A percentile compares a stretch with the other conserved stretches of the same genome.
phyloP scores from a whole-genome alignment of 2,329 filamentous ascomycete species.

The Chrysosporium queenslandicum region DNA sequence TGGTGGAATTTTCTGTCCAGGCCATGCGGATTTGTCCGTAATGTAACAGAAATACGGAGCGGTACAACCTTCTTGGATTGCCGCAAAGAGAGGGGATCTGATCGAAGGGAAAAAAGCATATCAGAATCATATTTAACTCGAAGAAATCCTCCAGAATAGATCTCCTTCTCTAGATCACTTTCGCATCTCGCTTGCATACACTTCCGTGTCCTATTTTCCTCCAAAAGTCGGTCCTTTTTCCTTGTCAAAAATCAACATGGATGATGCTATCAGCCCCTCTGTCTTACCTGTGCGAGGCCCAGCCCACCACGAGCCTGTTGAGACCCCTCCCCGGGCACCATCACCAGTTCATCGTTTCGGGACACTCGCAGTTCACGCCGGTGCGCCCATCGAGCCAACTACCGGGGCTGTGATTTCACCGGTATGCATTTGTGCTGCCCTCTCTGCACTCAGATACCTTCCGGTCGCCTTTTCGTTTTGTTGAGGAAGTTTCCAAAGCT shows the following conservation, averaged over 20 bases:
- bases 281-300: constrained; percentile 13
- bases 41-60: constrained; percentile 4
- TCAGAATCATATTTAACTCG: constrained; percentile 6
- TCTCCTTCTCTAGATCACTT: not conserved
- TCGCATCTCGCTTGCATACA: not conserved
- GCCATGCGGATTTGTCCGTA: not conserved
- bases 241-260: constrained; percentile 2
- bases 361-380: constrained; percentile 89
- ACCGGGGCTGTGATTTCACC: constrained; percentile 94
- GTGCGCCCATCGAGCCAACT: constrained; percentile 75
- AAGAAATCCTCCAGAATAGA: not conserved
- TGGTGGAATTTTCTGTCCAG: not conserved
- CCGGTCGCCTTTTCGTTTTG: not conserved
- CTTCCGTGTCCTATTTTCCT: not conserved
- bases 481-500: constrained; percentile 1
- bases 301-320: constrained; percentile 45
- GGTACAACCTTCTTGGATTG: not conserved
- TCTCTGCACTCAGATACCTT: not conserved
- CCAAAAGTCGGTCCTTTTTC: not conserved
- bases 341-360: constrained; percentile 74
- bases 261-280: constrained; percentile 4
- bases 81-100: not conserved
- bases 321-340: constrained; percentile 62
- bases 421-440: constrained; percentile 28
- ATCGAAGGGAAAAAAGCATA: not conserved